These are phyloP conservation scores for Hanseniaspora mollemarum DNA, from an alignment of 805 yeast genomes.

Conservation along the genomic window DNA sequence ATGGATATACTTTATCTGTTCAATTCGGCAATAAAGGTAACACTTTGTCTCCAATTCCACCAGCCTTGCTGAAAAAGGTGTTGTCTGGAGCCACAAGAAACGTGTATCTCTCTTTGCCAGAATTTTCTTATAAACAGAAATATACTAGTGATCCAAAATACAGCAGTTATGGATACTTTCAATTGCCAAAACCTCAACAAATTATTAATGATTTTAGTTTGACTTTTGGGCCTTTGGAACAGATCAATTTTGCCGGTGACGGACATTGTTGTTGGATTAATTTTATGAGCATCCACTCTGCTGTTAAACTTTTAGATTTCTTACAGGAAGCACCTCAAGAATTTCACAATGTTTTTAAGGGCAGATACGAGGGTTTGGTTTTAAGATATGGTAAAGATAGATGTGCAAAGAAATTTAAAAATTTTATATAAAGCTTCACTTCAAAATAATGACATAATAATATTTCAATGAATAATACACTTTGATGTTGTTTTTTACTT, in stretches of 20 bases:
- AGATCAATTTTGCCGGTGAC: conserved; percentile 57
- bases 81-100: conserved; percentile 68
- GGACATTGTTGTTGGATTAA: conserved; percentile 67
- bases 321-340: conserved; percentile 35
- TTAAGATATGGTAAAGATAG: conserved; percentile 68
- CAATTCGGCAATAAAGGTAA: conserved; percentile 52
- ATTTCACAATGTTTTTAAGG: conserved; percentile 33
- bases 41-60: conserved; percentile 51
- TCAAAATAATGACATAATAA: conserved; percentile 26
- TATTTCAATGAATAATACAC: background rate
- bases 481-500: background rate
- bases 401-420: conserved; percentile 48
- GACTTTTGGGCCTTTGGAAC: conserved; percentile 60
- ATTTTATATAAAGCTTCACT: conserved; percentile 23
- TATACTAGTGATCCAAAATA: conserved; percentile 28
- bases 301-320: conserved; percentile 52
- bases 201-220: conserved; percentile 48
- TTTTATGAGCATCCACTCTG: conserved; percentile 50
- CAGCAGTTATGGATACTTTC: conserved; percentile 20
- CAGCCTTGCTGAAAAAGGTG: conserved; percentile 49
- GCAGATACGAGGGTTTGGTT: conserved; percentile 43
- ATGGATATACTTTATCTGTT: conserved; percentile 49
- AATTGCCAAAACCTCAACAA: conserved; percentile 38
- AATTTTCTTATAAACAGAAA: conserved; percentile 33
- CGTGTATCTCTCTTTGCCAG: conserved; percentile 55